Evolutionary conservation across 345 rosid genomes (phyloP).

Genomic region (Moricandia moricandioides): DNA sequence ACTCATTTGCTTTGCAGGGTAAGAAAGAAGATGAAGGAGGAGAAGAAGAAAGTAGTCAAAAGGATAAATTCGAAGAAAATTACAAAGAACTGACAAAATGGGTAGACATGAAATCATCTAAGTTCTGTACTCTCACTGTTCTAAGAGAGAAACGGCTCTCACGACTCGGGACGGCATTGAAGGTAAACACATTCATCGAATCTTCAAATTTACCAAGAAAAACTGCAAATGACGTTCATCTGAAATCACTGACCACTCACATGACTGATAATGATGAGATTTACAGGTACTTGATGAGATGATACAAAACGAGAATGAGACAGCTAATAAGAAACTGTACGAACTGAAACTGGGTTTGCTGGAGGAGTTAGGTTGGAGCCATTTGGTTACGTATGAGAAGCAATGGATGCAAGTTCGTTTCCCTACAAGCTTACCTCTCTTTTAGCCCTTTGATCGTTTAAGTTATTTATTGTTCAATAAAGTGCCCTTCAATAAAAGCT

Average conservation of each 20-base stretch:
- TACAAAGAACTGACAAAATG: slow-evolving; percentile 74
- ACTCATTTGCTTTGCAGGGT: slow-evolving; percentile 37
- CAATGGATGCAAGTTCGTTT: slow-evolving; percentile 92
- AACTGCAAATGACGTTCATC: neutral
- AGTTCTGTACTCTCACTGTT: slow-evolving; percentile 60
- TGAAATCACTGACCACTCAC: neutral
- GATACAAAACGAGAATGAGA: slow-evolving; percentile 73
- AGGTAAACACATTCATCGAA: slow-evolving; percentile 46
- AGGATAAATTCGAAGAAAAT: slow-evolving; percentile 73
- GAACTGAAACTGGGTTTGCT: slow-evolving; percentile 71
- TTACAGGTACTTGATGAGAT: slow-evolving; percentile 66
- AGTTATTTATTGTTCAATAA: slow-evolving; percentile 10
- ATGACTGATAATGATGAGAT: neutral
- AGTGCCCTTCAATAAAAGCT: neutral
- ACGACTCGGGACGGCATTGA: slow-evolving; percentile 81
- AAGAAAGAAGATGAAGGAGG: slow-evolving; percentile 47
- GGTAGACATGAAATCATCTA: slow-evolving; percentile 79
- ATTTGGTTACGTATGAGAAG: slow-evolving; percentile 60
- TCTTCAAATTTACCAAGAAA: neutral
- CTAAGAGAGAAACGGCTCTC: slow-evolving; percentile 66
- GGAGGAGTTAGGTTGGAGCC: slow-evolving; percentile 81
- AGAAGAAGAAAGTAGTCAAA: slow-evolving; percentile 31
- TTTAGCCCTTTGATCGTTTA: slow-evolving; percentile 37
- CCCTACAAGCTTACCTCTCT: slow-evolving; percentile 72
- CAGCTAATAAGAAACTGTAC: slow-evolving; percentile 73